Percentiles rank a stretch among this genome's conserved stretches.
phyloP scores from a whole-genome alignment of 345 rosid species.

The Sonneratia alba region DNA sequence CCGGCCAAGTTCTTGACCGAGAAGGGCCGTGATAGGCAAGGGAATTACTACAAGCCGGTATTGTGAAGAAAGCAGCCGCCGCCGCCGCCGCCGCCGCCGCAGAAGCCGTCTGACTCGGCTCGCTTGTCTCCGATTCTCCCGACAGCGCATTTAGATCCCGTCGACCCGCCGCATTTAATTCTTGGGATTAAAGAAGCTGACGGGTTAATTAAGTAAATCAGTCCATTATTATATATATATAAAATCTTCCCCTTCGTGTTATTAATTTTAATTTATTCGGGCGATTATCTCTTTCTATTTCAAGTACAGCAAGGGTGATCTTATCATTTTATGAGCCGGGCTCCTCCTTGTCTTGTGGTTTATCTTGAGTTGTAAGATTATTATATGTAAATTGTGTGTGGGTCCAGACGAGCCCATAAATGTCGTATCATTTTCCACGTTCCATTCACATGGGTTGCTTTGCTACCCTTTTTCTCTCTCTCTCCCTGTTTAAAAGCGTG shows the following conservation, averaged over 20 bases:
- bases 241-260: neutral
- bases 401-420: no score
- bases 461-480: no score
- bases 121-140: conserved; percentile 25
- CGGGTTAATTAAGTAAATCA: neutral
- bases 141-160: neutral
- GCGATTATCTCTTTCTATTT: neutral
- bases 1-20: conserved; percentile 23
- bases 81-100: neutral
- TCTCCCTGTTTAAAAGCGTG: no score
- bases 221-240: neutral
- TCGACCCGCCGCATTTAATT: conserved; percentile 2
- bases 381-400: no score
- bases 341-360: no score
- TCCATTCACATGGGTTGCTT: no score
- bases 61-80: neutral
- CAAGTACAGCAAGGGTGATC: no score
- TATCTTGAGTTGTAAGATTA: no score
- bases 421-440: no score
- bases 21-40: neutral
- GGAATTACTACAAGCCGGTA: neutral
- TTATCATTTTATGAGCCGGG: no score
- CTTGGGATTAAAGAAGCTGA: neutral
- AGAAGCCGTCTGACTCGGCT: conserved; percentile 11
- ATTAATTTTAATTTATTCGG: neutral